phyloP scores from a whole-genome alignment of 306 rosid species.

The Cicer chorassanicum region DNA sequence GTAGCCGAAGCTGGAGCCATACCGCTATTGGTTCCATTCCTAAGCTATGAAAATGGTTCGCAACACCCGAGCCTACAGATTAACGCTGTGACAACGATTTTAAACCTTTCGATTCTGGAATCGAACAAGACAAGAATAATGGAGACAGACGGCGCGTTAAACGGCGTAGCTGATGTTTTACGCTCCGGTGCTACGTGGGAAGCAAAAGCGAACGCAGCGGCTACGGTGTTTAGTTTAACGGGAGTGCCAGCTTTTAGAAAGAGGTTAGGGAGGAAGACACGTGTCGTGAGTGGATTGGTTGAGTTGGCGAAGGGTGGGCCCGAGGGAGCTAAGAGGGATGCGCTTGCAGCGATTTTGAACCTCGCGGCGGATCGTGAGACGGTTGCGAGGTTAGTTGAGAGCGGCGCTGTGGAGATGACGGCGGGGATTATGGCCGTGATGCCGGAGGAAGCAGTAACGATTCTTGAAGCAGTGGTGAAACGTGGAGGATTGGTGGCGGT shows the following conservation, averaged over 20 bases:
- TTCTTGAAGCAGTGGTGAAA: slow-evolving; percentile 79
- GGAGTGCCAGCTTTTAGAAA: slow-evolving; percentile 57
- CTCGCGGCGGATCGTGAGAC: slow-evolving; percentile 77
- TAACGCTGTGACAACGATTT: slow-evolving; percentile 83
- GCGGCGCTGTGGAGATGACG: slow-evolving; percentile 65
- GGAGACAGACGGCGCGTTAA: slow-evolving; percentile 79
- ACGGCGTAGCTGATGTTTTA: slow-evolving; percentile 73
- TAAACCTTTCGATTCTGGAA: slow-evolving; percentile 78
- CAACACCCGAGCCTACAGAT: slow-evolving; percentile 64
- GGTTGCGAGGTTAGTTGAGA: slow-evolving; percentile 65
- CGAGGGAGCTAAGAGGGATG: slow-evolving; percentile 60
- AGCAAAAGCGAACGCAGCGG: slow-evolving; percentile 92
- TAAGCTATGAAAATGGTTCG: slow-evolving; percentile 45
- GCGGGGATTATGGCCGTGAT: slow-evolving; percentile 56
- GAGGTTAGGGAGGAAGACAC: slow-evolving; percentile 70
- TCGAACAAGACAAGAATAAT: slow-evolving; percentile 71
- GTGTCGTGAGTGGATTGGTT: slow-evolving; percentile 68
- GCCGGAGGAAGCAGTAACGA: slow-evolving; percentile 78
- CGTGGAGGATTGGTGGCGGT: slow-evolving; percentile 79
- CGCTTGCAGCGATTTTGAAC: slow-evolving; percentile 75
- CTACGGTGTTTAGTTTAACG: slow-evolving; percentile 75
- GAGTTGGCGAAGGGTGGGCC: slow-evolving; percentile 73
- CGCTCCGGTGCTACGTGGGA: slow-evolving; percentile 82
- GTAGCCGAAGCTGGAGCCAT: slow-evolving; percentile 88
- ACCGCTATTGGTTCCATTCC: slow-evolving; percentile 60